These are phyloP conservation scores for Saccharomycopsis vini DNA, from an alignment of 805 yeast genomes.

Conservation along the genomic window DNA sequence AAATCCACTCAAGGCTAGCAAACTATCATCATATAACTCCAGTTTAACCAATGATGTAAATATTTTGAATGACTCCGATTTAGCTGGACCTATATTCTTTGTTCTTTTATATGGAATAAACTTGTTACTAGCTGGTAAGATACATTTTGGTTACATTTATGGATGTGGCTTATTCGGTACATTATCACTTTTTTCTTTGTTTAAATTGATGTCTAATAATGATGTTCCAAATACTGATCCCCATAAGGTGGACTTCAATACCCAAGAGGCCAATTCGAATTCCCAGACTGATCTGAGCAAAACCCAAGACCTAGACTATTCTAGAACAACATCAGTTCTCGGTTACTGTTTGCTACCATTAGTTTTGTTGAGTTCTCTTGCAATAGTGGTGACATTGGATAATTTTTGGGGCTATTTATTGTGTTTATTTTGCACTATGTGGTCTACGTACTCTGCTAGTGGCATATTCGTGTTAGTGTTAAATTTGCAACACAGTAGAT, in stretches of 20 bases:
- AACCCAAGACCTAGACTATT: constrained; percentile 31
- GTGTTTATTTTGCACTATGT: constrained; percentile 58
- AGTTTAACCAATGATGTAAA: constrained; percentile 36
- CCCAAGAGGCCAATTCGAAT: constrained; percentile 2
- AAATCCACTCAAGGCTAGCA: constrained; percentile 39
- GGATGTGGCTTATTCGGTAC: constrained; percentile 94
- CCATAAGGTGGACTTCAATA: background rate
- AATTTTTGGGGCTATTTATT: constrained; percentile 64
- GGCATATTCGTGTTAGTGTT: constrained; percentile 86
- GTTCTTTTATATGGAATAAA: constrained; percentile 80
- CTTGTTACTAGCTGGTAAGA: constrained; percentile 78
- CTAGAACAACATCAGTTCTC: constrained; percentile 78
- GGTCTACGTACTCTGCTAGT: constrained; percentile 92
- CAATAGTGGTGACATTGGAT: constrained; percentile 60
- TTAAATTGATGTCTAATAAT: constrained; percentile 76
- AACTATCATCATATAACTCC: background rate
- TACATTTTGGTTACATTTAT: constrained; percentile 93
- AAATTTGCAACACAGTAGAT: constrained; percentile 76
- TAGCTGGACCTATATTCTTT: constrained; percentile 91
- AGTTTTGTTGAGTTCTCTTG: constrained; percentile 65
- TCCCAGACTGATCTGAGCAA: constrained; percentile 1
- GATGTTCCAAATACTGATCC: constrained; percentile 19
- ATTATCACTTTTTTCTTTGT: constrained; percentile 68
- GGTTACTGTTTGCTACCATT: constrained; percentile 92
- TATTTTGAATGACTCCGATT: constrained; percentile 77